A percentile compares a stretch with the other conserved stretches of the same genome.
phyloP scores from a whole-genome alignment of 2,329 filamentous ascomycete species.

The Talaromyces sp. region DNA sequence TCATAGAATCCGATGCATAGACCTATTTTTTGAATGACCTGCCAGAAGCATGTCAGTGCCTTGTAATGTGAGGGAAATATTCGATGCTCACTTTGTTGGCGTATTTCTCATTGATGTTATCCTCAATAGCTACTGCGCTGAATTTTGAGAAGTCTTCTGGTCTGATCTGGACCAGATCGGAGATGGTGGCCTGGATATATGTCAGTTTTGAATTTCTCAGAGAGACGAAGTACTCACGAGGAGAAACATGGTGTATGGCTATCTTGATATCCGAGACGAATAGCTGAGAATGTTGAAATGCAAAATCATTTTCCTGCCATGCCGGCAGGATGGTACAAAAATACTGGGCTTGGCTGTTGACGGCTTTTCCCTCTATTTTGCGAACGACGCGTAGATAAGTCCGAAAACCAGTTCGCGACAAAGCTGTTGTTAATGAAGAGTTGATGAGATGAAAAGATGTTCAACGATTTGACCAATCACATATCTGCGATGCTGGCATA shows the following conservation, averaged over 20 bases:
- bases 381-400: neutral
- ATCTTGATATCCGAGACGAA: neutral
- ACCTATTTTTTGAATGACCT: slow-evolving; percentile 89
- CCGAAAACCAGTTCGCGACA: neutral
- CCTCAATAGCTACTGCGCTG: slow-evolving; percentile 82
- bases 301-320: slow-evolving; percentile 14
- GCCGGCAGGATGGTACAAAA: neutral
- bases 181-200: slow-evolving; percentile 70
- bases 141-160: slow-evolving; percentile 82
- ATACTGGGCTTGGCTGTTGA: neutral
- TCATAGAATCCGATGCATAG: slow-evolving; percentile 94
- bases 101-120: slow-evolving; percentile 97
- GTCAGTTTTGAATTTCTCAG: neutral
- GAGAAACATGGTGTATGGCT: slow-evolving; percentile 47
- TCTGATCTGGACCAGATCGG: slow-evolving; percentile 89
- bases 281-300: neutral
- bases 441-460: slow-evolving; percentile 3
- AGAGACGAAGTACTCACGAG: slow-evolving; percentile 41
- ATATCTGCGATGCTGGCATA: neutral
- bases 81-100: slow-evolving; percentile 69
- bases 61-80: neutral
- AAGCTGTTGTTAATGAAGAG: neutral
- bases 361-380: neutral
- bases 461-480: slow-evolving; percentile 1
- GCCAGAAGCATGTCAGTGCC: neutral